These are phyloP conservation scores for Lumnitzera littorea DNA, from an alignment of 345 rosid species.

Conservation along the genomic window DNA sequence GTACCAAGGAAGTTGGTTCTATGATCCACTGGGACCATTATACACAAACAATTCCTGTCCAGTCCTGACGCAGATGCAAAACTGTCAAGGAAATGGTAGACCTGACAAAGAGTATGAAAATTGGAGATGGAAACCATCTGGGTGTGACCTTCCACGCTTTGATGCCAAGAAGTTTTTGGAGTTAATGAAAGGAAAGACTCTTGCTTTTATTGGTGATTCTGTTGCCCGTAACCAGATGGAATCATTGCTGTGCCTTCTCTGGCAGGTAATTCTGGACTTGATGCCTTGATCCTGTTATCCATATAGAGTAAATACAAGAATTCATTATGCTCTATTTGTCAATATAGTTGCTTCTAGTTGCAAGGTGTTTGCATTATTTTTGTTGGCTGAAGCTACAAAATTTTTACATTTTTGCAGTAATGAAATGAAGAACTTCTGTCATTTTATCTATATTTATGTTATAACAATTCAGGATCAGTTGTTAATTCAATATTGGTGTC, in stretches of 20 bases:
- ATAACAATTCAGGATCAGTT: too few relatives aligned
- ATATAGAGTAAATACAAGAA: not conserved
- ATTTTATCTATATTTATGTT: too few relatives aligned
- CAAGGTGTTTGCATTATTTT: not conserved
- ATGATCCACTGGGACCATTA: slow-evolving; percentile 65
- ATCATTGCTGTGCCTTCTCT: slow-evolving; percentile 91
- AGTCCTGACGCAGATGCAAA: slow-evolving; percentile 89
- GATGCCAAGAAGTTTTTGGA: slow-evolving; percentile 82
- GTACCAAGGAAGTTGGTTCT: slow-evolving; percentile 75
- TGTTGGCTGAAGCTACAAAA: too few relatives aligned
- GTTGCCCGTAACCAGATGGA: slow-evolving; percentile 99
- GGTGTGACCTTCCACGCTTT: slow-evolving; percentile 88
- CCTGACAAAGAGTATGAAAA: slow-evolving; percentile 86
- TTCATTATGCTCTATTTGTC: too few relatives aligned
- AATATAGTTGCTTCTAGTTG: not conserved
- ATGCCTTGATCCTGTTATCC: not conserved
- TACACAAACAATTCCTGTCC: slow-evolving; percentile 97
- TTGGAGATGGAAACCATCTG: slow-evolving; percentile 92
- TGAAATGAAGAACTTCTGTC: too few relatives aligned
- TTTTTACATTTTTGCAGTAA: too few relatives aligned
- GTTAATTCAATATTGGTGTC: too few relatives aligned
- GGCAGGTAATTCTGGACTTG: slow-evolving; percentile 66
- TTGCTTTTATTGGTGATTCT: slow-evolving; percentile 91
- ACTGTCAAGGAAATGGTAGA: slow-evolving; percentile 98
- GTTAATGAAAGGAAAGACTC: slow-evolving; percentile 86